phyloP scores from a whole-genome alignment of 148 eudicot genomes.

The Rhododendron griersonianum region DNA sequence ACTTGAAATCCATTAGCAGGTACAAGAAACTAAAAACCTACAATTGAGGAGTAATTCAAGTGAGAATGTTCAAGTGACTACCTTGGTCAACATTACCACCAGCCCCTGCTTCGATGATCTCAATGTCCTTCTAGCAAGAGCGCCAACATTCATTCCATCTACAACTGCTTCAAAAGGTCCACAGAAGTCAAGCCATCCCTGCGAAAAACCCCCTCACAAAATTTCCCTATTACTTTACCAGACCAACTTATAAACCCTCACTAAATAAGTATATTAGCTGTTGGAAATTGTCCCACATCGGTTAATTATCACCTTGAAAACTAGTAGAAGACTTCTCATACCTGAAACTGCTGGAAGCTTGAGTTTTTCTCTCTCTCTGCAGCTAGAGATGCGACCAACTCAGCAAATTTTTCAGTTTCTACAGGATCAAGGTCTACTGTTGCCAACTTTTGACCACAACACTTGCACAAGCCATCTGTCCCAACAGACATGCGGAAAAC shows the following conservation, averaged over 20 bases:
- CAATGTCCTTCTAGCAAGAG: slow-evolving; percentile 55
- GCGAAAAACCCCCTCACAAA: slow-evolving; percentile 17
- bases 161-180: slow-evolving; percentile 96
- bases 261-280: background rate
- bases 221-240: slow-evolving; percentile 6
- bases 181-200: slow-evolving; percentile 83
- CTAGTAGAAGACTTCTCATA: slow-evolving; percentile 24
- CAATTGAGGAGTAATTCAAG: background rate
- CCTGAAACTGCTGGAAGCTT: slow-evolving; percentile 87
- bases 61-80: background rate
- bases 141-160: slow-evolving; percentile 91
- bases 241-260: slow-evolving; percentile 8
- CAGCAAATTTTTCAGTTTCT: slow-evolving; percentile 84
- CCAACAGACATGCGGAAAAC: slow-evolving; percentile 45
- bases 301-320: too few species aligned
- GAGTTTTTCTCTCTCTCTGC: slow-evolving; percentile 58
- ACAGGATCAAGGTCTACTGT: slow-evolving; percentile 84
- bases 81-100: background rate
- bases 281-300: too few species aligned
- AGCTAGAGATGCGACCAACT: slow-evolving; percentile 80
- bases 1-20: background rate
- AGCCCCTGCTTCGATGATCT: slow-evolving; percentile 30
- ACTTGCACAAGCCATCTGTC: slow-evolving; percentile 62
- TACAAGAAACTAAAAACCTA: background rate
- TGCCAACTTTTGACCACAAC: slow-evolving; percentile 72